Conservation (phyloP, 179 eudicot species). For the Nepenthes alata region DNA sequence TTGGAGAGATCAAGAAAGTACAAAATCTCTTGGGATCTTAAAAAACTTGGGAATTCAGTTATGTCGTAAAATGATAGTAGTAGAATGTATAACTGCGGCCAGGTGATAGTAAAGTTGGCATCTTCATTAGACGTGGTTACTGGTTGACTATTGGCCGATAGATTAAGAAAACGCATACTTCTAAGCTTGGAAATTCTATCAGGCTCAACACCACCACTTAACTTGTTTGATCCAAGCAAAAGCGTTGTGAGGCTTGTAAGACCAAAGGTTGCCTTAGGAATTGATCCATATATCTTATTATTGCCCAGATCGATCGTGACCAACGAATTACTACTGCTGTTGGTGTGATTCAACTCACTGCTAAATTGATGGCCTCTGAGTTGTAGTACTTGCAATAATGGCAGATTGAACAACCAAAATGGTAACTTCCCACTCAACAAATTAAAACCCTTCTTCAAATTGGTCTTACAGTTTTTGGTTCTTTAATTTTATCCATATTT, state of each 20-base stretch:
- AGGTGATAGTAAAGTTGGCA: not conserved
- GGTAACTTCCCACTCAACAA: too few species aligned
- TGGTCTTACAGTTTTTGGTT: too few species aligned
- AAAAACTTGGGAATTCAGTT: conserved; percentile 4
- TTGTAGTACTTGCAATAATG: too few species aligned
- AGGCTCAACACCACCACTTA: not conserved
- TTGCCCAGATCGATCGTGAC: not conserved
- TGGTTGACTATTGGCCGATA: not conserved
- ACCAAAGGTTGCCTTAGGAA: conserved; percentile 3
- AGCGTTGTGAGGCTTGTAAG: not conserved
- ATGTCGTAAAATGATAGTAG: conserved; percentile 9
- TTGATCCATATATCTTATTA: conserved; percentile 4
- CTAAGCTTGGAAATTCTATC: not conserved
- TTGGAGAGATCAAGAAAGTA: not conserved
- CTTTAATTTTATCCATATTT: too few species aligned
- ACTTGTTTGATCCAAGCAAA: not conserved
- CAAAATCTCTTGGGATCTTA: not conserved
- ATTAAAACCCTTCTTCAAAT: too few species aligned
- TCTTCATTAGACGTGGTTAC: not conserved
- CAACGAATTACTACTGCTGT: not conserved
- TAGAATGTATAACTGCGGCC: not conserved
- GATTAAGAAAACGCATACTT: not conserved
- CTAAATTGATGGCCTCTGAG: too few species aligned
- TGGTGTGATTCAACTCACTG: too few species aligned
- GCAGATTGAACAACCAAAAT: too few species aligned